Evolutionary conservation across 2,329 filamentous ascomycete genomes (phyloP), one percentile per base, ranked within the genome.

Genomic region (Cordyceps fumosorosea): DNA sequence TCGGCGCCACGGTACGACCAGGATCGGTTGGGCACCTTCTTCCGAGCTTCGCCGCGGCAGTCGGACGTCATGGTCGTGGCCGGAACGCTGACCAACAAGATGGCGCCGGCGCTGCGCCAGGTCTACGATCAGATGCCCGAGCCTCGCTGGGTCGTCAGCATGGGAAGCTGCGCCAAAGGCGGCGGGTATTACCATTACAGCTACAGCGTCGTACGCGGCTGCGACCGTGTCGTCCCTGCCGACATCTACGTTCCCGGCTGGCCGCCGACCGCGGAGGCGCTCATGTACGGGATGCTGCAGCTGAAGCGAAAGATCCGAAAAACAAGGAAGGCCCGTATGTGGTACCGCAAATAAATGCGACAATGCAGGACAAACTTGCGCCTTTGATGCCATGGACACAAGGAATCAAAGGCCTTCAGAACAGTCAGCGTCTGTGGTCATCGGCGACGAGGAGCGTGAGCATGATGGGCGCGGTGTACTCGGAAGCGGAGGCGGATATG

Each of bases 61-160:
- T 90, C 90, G 64, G 91, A 96, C 75, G 89, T 96, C 67, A 95
- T 96, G 90, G 93, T 96, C 70, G 91, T 96, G 22, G 91, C 92
- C 29, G 92, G 92, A 64, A 96, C 92, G 32, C 84, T 96, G 65
- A 96, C 91, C 69, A 96, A 96, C 82, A 96, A 96, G 81, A 96
- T 96, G 92, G 91, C 91, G 0, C 91, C 92, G 2, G 92, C 92
- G 37, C 80, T 96, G 72, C 84, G 92, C 75, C 90, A 95, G 78
- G 89, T 96, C 65, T 96, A 96, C 79, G 92, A 96, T 76, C 92
- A 96, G 81, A 96, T 96, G 91, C 91, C 91, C 34, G 91, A 96
- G 34, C 91, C 91, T 20, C 84, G 89, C 72, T 96, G 91, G 91
- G 91, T 93, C 69, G 75, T 85, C 70, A 89, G 86, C 69, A 93